phyloP scores from a whole-genome alignment of 352 stramenopile genomes.

The Pilasporangium apinafurcum region DNA sequence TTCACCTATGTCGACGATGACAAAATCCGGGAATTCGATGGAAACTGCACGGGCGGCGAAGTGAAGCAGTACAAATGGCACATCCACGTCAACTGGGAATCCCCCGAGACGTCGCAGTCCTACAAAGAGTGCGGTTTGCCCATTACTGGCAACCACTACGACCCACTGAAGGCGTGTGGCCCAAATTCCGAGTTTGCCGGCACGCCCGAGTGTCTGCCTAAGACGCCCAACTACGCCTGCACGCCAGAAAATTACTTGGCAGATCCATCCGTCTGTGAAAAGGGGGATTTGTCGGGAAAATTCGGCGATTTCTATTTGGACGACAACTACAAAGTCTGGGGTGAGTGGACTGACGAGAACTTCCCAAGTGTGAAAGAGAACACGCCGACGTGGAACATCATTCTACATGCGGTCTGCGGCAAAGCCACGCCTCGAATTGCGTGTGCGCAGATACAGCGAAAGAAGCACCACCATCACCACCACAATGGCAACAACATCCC shows the following conservation, averaged over 20 bases:
- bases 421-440: slow-evolving; percentile 32
- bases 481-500: background rate
- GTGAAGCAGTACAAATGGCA: slow-evolving; percentile 50
- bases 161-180: slow-evolving; percentile 36
- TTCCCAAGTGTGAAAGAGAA: slow-evolving; percentile 37
- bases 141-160: slow-evolving; percentile 46
- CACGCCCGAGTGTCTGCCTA: slow-evolving; percentile 15
- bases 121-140: slow-evolving; percentile 35
- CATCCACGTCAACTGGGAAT: slow-evolving; percentile 46
- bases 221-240: slow-evolving; percentile 31
- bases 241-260: slow-evolving; percentile 28
- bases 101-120: slow-evolving; percentile 17
- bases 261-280: slow-evolving; percentile 33
- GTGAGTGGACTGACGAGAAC: slow-evolving; percentile 31
- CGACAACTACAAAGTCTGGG: slow-evolving; percentile 10
- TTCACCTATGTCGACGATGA: slow-evolving; percentile 23
- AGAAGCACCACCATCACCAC: background rate
- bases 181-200: slow-evolving; percentile 33
- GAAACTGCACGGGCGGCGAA: slow-evolving; percentile 25
- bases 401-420: slow-evolving; percentile 55
- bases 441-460: slow-evolving; percentile 12
- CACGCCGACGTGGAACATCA: slow-evolving; percentile 47
- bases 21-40: slow-evolving; percentile 18
- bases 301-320: slow-evolving; percentile 30
- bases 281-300: slow-evolving; percentile 54